Base-by-base conservation (phyloP, 805 yeast species). In the Yamadazyma paraphyllophila region DNA sequence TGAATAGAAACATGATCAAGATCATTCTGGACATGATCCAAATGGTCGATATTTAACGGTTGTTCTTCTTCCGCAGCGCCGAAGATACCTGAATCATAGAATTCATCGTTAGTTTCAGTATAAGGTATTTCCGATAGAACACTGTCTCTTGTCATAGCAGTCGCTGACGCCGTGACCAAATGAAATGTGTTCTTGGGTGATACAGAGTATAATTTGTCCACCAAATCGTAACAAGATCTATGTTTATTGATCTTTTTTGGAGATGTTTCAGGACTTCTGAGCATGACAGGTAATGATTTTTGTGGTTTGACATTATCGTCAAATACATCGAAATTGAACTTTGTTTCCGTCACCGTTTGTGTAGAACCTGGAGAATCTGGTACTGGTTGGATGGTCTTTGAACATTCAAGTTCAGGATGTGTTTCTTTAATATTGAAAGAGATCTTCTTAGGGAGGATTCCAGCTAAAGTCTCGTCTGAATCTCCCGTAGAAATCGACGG, bases 181-280 rank as follows among this genome's bases (percentile, higher is more conserved):
- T 70, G 67, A 43, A 58, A 61, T 0, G 76, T 69, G 46, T 71
- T 68, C 39, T 58, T 67, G 0, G 76, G 76, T 2, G 73, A 67
- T 5, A 71, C 68, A 1, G 74, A 65, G 47, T 67, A 70, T 25
- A 68, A 51, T 43, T 61, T 63, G 39, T 70, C 74, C n/a, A 65
- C 62, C 41, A 66, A 45, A 14, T 56, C 53, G 35, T 54, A 55
- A 42, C 61, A 56, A 7, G 65, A 56, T 37, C 55, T 49, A 33
- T 48, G 53, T 26, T 54, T 51, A 15, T 40, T 45, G 16, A 52
- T 27, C 7, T 43, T 30, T 26, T 37, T 39, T 8, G 45, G 35
- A 33, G 42, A 36, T n/a, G 34, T 17, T 11, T 10, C 15, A 3
- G 44, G 44, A 13, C 44, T 39, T 20, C 41, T 34, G 27, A 25